Evolutionary conservation across 192 early-diverging fungal species (phyloP).

Genomic region (Powellomyces hirtus): DNA sequence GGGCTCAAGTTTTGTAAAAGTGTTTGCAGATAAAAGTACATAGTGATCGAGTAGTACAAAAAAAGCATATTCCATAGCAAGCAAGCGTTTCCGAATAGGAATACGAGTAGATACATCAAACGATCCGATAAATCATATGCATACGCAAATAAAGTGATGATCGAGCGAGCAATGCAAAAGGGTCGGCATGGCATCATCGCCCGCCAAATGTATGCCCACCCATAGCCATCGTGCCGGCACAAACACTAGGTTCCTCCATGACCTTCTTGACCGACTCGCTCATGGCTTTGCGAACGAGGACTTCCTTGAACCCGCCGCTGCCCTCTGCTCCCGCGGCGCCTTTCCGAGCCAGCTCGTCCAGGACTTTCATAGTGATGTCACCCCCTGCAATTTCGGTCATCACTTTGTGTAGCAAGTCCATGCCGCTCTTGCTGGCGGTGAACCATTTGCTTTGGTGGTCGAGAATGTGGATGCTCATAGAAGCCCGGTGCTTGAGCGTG

Average conservation of each 20-base stretch:
- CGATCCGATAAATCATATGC: background rate
- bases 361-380: constrained; percentile 19
- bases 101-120: background rate
- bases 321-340: background rate
- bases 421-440: constrained; percentile 14
- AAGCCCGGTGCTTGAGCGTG: constrained; percentile 7
- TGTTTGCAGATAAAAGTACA: no score
- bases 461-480: constrained; percentile 12
- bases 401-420: constrained; percentile 11
- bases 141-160: background rate
- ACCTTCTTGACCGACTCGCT: constrained; percentile 8
- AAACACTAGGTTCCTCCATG: constrained; percentile 23
- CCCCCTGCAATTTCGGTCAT: constrained; percentile 28
- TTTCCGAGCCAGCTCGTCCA: constrained; percentile 7
- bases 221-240: constrained; percentile 29
- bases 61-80: no score
- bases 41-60: no score
- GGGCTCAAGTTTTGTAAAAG: no score
- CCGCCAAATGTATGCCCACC: constrained; percentile 18
- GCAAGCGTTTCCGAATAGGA: background rate
- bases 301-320: constrained; percentile 7
- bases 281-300: constrained; percentile 15
- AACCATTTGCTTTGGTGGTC: constrained; percentile 10
- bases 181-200: background rate
- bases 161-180: no score